Base-by-base conservation (phyloP, 768 basidiomycete genomes). In the Suillus variegatus region DNA sequence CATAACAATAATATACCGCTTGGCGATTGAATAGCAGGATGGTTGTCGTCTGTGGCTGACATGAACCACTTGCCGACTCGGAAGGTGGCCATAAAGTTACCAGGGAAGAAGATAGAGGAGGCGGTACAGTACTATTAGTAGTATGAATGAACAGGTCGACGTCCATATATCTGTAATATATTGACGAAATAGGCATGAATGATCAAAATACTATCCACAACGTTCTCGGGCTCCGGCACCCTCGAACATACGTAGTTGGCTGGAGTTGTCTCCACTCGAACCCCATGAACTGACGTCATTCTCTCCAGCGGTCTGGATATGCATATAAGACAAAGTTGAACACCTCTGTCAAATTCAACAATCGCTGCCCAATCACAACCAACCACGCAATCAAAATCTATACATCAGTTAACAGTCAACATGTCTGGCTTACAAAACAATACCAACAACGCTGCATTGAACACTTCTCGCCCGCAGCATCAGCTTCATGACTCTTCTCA, bases 401-500 rank as follows among this genome's bases (percentile, higher is more conserved):
- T 40, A 25, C 22, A 22, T 40, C 32, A 32, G 9, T 25, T 40
- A 46, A n/a, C 14, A 35, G 8, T 28, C n/a, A 35, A 1, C 6
- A 46, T 38, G 38, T 52, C 47, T 12, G 25, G 47, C 22, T 49
- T 28, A 51, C 69, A 68, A 70, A 75, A 65, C 35, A 36, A 54
- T 52, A 44, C n/a, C 32, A 38, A 68, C 64, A 68, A 58, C 65
- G 2, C 40, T 44, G 55, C 44, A 60, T 54, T 49, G 25, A 46
- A 66, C 61, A 32, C 49, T 22, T 14, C 61, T 28, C 72, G 71
- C 25, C 82, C 82, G 2, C 64, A 69, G 58, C 81, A 85, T 72
- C 84, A 79, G 62, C 68, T 82, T 52, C 87, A 89, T 74, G 70
- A 77, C 41, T 70, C 78, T n/a, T 76, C 78, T 35, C 85, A 87